Evolutionary conservation across 2,329 filamentous ascomycete genomes (phyloP), one percentile per base, ranked within the genome.

Genomic region (Cytospora piceicola): DNA sequence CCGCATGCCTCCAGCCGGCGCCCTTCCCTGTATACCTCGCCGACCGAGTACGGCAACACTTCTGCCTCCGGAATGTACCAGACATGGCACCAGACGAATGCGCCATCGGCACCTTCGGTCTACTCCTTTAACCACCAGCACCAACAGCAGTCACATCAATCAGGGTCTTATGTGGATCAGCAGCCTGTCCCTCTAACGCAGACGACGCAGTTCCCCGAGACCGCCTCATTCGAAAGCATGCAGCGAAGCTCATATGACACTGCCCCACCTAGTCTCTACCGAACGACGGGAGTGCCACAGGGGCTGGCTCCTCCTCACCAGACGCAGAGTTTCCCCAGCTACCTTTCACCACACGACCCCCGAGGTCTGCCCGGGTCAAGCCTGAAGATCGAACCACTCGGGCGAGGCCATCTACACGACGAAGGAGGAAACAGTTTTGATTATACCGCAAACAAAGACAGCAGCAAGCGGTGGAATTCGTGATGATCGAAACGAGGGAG

Each of bases 1-100:
- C 73, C 80, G 2, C 81, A 84, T 61, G 80, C 82, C 46, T 70
- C 76, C 1, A 79, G 79, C 67, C 77, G 83, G 34, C 79, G 83
- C 22, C 75, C 82, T 0, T 83, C 83, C 0, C 75, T 84, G 20
- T 81, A 78, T 69, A 73, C 71, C 36, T 72, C 78, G 0, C 72
- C 75, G 1, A 76, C 79, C 34, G 83, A 85, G n/a, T 85, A 83
- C 54, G 70, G 74, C 29, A 78, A 74, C 42, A 75, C 81, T 4
- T 73, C 78, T 8, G 71, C 73, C 20, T 73, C 76, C 14, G 72
- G 73, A 20, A 71, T 84, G 56, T 84, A 84, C 70, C 68, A 75
- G 8, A 72, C 76, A 12, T 85, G 82, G 83, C 81, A 80, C 67
- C 74, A 79, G 27, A 73, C 73, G 17, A 81, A 82, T 3, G 76